Evolutionary conservation across 176 grass and related monocot species (phyloP), one percentile per base, ranked within the genome.

Genomic region (Rhipidocladum racemiflorum): DNA sequence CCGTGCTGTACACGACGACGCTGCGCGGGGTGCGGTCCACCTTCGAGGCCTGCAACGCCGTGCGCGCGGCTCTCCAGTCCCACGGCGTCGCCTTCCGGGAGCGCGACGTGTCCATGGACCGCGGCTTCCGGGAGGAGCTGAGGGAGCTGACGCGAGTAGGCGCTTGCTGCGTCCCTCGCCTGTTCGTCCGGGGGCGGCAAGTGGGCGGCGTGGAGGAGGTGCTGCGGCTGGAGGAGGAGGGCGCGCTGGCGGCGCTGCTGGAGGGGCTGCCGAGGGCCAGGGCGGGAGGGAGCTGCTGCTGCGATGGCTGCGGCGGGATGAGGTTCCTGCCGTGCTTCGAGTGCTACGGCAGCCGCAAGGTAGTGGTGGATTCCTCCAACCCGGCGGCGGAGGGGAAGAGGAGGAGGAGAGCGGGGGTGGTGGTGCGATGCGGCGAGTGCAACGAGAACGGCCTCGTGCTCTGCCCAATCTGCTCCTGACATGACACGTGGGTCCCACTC

Each of bases 381-480:
- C 7, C 60, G 11, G 11, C n/a, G 2, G 6, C 27, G 1, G 27
- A 35, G 10, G 21, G 39, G 27, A 43, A 56, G 6, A 43, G 20
- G 3, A 23, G 20, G 17, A 64, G 14, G 32, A 30, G 50, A 7
- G 46, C 45, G 21, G 12, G 6, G 16, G 16, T 85, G 67, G 61
- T 93, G 15, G 69, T 88, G 85, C 83, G 88, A 14, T 93, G 91
- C 59, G 66, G 62, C 46, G 91, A 93, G 54, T 93, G 91, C 68
- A 93, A 93, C 54, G 91, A 93, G 88, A 93, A 93, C 56, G 91
- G 85, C 0, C 83, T 93, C 77, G 91, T 93, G 61, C 82, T 93
- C 24, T 93, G 91, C 74, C 91, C 91, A 3, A 93, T 93, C 76
- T 93, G 91, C 71, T 88, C 82, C 13, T 93, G 46, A 74, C 32